Percentiles rank a stretch among this genome's conserved stretches.
phyloP scores from a whole-genome alignment of 345 rosid genomes.

The Sonneratia alba region DNA sequence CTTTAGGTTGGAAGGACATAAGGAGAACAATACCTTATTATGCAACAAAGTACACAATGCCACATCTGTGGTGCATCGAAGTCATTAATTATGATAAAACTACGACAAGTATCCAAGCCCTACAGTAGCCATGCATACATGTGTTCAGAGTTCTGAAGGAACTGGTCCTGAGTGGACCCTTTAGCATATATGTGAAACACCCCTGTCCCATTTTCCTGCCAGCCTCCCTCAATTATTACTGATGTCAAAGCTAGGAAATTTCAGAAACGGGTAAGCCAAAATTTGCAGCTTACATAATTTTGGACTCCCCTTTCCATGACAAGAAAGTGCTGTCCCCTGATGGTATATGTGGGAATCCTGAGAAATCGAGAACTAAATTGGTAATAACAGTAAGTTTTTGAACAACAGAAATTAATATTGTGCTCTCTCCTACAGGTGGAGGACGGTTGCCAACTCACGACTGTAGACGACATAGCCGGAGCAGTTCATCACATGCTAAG shows the following conservation, averaged over 20 bases:
- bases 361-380: not conserved
- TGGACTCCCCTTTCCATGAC: not conserved
- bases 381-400: not conserved
- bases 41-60: not conserved
- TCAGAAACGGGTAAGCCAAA: not conserved
- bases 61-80: not conserved
- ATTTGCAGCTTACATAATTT: not conserved
- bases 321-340: not conserved
- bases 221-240: not conserved
- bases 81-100: not conserved
- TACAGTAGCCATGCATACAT: not conserved
- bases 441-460: conserved; percentile 78
- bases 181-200: not conserved
- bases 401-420: not conserved
- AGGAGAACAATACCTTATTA: not conserved
- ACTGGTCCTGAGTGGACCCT: not conserved
- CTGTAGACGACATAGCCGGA: conserved; percentile 82
- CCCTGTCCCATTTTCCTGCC: not conserved
- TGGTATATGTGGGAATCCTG: not conserved
- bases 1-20: not conserved
- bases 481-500: conserved; percentile 80
- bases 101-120: not conserved
- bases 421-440: conserved; percentile 5
- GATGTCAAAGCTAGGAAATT: not conserved
- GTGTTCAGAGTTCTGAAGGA: not conserved